Conservation (phyloP, 1,284 basidiomycete species). For the Anthracocystis walkeri region DNA sequence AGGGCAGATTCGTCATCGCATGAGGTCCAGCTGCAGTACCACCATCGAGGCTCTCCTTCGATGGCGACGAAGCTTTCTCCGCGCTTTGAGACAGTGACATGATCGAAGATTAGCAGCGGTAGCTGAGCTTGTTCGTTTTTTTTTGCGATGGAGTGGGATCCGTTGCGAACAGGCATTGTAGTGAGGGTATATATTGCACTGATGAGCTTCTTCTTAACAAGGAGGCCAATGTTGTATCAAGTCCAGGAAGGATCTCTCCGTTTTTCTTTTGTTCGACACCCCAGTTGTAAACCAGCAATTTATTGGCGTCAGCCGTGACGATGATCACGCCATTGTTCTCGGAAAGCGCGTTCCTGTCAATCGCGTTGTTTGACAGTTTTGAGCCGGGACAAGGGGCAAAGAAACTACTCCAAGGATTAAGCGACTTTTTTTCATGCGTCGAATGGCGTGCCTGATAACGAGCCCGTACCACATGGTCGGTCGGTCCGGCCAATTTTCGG, state of each 20-base stretch:
- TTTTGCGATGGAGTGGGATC: too few species aligned
- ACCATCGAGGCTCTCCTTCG: background rate
- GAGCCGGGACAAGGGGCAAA: background rate
- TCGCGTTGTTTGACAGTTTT: background rate
- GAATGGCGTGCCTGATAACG: conserved; percentile 3
- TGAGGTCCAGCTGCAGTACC: background rate
- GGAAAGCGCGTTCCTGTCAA: background rate
- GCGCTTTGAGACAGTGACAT: too few species aligned
- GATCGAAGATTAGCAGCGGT: too few species aligned
- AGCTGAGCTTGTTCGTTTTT: too few species aligned
- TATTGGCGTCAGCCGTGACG: background rate
- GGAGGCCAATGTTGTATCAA: background rate
- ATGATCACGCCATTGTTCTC: background rate
- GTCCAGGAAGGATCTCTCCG: too few species aligned
- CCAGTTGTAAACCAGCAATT: background rate
- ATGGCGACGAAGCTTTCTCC: too few species aligned
- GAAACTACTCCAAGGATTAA: background rate
- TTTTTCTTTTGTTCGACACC: too few species aligned
- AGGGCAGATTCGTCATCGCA: background rate
- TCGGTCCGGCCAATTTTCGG: too few species aligned
- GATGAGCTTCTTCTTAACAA: too few species aligned
- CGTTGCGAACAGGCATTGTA: too few species aligned
- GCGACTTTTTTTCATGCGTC: background rate
- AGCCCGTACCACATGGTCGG: background rate
- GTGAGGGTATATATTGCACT: too few species aligned